Conservation (phyloP, 2,329 filamentous ascomycete genomes). For the Xylaria sp. region DNA sequence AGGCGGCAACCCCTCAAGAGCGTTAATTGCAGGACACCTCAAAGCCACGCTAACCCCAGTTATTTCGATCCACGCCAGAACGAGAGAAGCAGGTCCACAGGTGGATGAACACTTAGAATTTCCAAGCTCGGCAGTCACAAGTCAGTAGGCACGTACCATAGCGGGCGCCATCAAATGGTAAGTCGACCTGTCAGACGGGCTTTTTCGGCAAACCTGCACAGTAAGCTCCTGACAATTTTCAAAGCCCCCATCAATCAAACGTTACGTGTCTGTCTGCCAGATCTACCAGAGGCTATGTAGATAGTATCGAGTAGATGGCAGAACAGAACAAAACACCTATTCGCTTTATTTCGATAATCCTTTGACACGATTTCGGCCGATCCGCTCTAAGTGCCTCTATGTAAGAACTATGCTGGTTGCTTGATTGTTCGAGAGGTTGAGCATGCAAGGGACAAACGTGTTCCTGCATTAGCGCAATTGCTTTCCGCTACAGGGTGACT, state of each 20-base stretch:
- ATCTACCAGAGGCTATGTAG: background rate
- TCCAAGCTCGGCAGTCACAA: constrained; percentile 17
- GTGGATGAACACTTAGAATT: constrained; percentile 22
- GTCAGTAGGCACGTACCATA: background rate
- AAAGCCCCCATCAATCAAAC: background rate
- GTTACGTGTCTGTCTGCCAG: background rate
- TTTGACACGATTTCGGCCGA: constrained; percentile 9
- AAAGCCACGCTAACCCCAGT: constrained; percentile 30
- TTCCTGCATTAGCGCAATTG: constrained; percentile 49
- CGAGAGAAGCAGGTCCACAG: constrained; percentile 33
- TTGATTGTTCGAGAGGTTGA: background rate
- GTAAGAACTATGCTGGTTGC: background rate
- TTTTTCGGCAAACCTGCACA: background rate
- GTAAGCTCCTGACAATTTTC: background rate
- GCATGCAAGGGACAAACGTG: constrained; percentile 37
- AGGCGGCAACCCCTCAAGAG: constrained; percentile 18
- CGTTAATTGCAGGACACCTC: constrained; percentile 28
- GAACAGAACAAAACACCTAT: background rate
- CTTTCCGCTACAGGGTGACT: constrained; percentile 1
- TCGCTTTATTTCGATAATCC: background rate
- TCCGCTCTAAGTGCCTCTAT: too few relatives aligned
- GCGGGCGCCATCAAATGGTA: background rate
- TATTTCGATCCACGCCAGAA: constrained; percentile 28
- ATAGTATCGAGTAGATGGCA: background rate
- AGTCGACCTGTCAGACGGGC: background rate